These are phyloP conservation scores for Puccinia polysora DNA, from an alignment of 1,284 basidiomycete species.

Conservation along the genomic window DNA sequence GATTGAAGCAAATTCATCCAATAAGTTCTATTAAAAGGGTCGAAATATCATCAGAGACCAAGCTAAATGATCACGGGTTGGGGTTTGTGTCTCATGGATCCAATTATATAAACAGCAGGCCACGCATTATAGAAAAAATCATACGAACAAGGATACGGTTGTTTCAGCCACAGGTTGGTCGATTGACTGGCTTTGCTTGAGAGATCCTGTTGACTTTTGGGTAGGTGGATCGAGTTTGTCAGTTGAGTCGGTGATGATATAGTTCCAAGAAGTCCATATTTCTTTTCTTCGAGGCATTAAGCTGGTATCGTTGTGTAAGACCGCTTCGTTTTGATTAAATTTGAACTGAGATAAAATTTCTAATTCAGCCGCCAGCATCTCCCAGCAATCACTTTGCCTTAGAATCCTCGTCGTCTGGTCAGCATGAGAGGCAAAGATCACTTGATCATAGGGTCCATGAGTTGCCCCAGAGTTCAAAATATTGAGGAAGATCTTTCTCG, in stretches of 20 bases:
- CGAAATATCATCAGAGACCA: not conserved
- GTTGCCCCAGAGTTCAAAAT: constrained; percentile 56
- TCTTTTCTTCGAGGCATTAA: not conserved
- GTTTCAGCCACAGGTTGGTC: constrained; percentile 57
- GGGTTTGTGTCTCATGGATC: not conserved
- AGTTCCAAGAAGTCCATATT: constrained; percentile 37
- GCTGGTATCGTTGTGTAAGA: constrained; percentile 63
- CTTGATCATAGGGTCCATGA: constrained; percentile 63
- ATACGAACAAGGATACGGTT: constrained; percentile 38
- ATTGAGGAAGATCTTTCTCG: constrained; percentile 52
- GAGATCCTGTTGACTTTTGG: constrained; percentile 59
- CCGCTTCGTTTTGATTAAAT: constrained; percentile 68
- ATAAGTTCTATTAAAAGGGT: constrained; percentile 55
- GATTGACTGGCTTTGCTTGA: constrained; percentile 60
- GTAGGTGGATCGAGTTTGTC: constrained; percentile 63
- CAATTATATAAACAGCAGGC: not conserved
- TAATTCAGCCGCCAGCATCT: constrained; percentile 55
- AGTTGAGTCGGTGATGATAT: constrained; percentile 8
- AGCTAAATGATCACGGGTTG: not conserved
- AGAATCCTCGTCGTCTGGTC: constrained; percentile 65
- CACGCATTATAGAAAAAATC: not conserved
- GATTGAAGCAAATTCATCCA: constrained; percentile 76
- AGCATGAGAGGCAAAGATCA: constrained; percentile 73
- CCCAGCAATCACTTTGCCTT: not conserved
- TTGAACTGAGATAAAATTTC: constrained; percentile 61